phyloP scores from a whole-genome alignment of 2,329 filamentous ascomycete genomes.

The Neocucurbitaria cava region DNA sequence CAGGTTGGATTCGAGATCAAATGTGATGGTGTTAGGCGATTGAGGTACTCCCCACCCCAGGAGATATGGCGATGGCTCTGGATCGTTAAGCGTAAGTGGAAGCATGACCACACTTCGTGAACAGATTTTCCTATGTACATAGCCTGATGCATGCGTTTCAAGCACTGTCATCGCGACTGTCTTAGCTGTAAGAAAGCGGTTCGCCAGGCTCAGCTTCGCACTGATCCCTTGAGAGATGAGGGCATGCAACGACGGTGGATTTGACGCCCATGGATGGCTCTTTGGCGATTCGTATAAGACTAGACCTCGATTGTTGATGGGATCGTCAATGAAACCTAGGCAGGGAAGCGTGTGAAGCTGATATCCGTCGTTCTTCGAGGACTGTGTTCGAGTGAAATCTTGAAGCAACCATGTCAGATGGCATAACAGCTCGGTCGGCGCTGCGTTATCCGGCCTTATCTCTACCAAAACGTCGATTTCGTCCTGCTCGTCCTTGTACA shows the following conservation, averaged over 20 bases:
- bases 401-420: constrained; percentile 24
- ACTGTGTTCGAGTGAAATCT: constrained; percentile 4
- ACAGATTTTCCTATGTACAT: constrained; percentile 18
- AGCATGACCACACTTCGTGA: constrained; percentile 18
- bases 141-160: constrained; percentile 16
- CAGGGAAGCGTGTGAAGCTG: constrained; percentile 17
- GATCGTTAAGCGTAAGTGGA: constrained; percentile 10
- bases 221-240: constrained; percentile 10
- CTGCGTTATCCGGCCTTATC: constrained; percentile 73
- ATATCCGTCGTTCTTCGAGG: constrained; percentile 9
- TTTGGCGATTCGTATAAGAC: constrained; percentile 17
- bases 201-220: constrained; percentile 6
- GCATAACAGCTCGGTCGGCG: constrained; percentile 14
- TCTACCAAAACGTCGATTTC: constrained; percentile 55
- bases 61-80: constrained; percentile 15
- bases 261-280: constrained; percentile 18
- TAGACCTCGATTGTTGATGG: constrained; percentile 11
- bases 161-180: constrained; percentile 15
- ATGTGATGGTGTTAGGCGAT: constrained; percentile 1
- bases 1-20: constrained; percentile 47
- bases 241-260: constrained; percentile 14
- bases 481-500: constrained; percentile 16
- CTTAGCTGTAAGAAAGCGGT: constrained; percentile 13
- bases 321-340: constrained; percentile 22
- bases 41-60: constrained; percentile 21